Conservation (phyloP, 2,329 filamentous ascomycete genomes). For the Albophoma yamanashiensis region DNA sequence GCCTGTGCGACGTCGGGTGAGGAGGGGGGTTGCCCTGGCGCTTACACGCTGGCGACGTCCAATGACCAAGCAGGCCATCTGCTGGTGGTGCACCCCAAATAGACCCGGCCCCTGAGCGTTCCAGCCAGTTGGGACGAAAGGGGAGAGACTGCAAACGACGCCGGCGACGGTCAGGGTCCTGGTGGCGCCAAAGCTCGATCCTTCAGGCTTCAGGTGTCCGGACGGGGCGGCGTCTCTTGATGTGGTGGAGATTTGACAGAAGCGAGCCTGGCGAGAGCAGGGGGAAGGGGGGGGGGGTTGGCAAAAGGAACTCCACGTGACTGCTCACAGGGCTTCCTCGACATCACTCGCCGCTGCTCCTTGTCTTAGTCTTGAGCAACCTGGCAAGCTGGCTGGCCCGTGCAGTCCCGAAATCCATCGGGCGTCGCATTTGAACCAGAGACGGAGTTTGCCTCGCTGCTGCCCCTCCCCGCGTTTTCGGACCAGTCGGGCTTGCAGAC, state of each 20-base stretch:
- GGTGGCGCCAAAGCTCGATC: neutral
- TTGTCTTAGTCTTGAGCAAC: neutral
- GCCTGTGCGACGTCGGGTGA: neutral
- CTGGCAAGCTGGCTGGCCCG: neutral
- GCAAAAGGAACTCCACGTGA: neutral
- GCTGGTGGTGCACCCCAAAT: neutral
- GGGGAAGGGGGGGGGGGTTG: too few species aligned
- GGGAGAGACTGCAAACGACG: neutral
- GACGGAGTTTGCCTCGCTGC: neutral
- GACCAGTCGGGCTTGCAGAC: neutral
- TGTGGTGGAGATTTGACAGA: neutral
- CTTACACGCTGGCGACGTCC: slow-evolving; percentile 1
- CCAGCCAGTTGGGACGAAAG: neutral
- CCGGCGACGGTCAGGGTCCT: neutral
- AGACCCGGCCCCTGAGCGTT: neutral
- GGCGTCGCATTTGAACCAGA: neutral
- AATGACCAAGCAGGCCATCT: slow-evolving; percentile 4
- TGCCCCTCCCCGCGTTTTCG: neutral
- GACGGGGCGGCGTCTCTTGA: neutral
- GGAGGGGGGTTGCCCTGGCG: slow-evolving; percentile 3
- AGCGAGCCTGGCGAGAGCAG: neutral
- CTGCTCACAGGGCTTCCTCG: neutral
- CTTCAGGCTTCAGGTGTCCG: neutral
- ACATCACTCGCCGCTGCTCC: neutral
- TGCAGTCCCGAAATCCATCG: slow-evolving; percentile 2